Evolutionary conservation across 768 basidiomycete genomes (phyloP).

Genomic region (Trametes gibbosa): DNA sequence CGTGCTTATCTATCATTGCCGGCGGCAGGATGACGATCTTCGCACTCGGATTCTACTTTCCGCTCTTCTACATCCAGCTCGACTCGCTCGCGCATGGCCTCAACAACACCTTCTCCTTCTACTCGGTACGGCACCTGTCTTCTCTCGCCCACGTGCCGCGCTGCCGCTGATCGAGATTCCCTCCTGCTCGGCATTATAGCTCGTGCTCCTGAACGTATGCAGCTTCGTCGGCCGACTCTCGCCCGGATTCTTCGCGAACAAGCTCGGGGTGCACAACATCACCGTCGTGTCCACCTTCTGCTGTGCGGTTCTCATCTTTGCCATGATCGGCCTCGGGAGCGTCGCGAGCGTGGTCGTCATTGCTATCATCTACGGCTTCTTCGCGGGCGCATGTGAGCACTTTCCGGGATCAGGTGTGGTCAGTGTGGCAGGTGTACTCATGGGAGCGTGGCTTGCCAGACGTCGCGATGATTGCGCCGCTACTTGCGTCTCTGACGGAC

Average conservation of each 20-base stretch:
- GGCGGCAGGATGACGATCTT: constrained; percentile 18
- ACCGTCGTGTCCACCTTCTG: constrained; percentile 25
- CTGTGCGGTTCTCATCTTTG: constrained; percentile 27
- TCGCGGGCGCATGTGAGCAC: constrained; percentile 29
- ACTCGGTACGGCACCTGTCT: constrained; percentile 20
- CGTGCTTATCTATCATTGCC: background rate
- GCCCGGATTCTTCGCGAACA: constrained; percentile 30
- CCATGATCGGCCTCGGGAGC: constrained; percentile 30
- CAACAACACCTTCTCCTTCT: constrained; percentile 25
- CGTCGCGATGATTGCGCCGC: constrained; percentile 28
- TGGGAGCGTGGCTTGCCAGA: constrained; percentile 26
- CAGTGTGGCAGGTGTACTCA: background rate
- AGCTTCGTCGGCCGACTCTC: constrained; percentile 30
- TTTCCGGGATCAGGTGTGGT: background rate
- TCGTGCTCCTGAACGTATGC: constrained; percentile 32
- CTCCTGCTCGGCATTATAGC: constrained; percentile 2
- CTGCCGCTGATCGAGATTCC: background rate
- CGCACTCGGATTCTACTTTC: constrained; percentile 26
- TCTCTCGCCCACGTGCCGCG: background rate
- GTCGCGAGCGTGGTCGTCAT: constrained; percentile 31
- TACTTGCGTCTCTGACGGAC: constrained; percentile 19
- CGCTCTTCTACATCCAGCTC: constrained; percentile 29
- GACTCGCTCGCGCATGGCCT: constrained; percentile 21
- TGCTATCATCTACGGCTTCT: constrained; percentile 38
- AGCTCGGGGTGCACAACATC: constrained; percentile 30